Evolutionary conservation across 164 flowering plant species (phyloP), one percentile per base, ranked within the genome.

Genomic region (Akebia trifoliata): DNA sequence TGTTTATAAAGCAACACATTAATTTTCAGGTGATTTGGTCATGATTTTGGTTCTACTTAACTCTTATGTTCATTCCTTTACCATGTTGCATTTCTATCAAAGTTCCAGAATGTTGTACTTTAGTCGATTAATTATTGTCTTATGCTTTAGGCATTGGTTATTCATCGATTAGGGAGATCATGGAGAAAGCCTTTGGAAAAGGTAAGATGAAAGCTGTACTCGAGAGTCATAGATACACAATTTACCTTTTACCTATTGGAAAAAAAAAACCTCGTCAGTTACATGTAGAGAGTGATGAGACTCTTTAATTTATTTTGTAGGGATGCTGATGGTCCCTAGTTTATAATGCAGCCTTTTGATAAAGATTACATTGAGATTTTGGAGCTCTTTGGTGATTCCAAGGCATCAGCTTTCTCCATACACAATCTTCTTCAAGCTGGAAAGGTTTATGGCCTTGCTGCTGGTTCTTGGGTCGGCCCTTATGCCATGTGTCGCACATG

Each of bases 401-500:
- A 79, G 68, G 67, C 68, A 45, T 78, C 92, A 9, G 64, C 76
- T 20, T 87, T 84, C 59, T 93, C 97, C n/a, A 81, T 93, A 42
- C 96, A 87, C 80, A 85, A 84, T 76, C 92, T 93, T 64, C 75
- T 93, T 58, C 74, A 76, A 71, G 85, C 84, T 55, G 99, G 99
- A 57, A 79, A 75, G 62, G 64, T 73, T 28, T 93, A 85, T 73
- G 89, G 82, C 30, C 92, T 93, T 64, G 86, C 88, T 64, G 83
- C 90, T 67, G 99, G 99, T 25, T 87, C 96, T 63, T 90, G 99
- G 99, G 81, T 87, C 0, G 97, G 99, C 1, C 99, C 99, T 44
- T 93, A 93, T 83, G 99, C 99, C 54, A 77, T 79, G 76, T 93
- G 99, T 57, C 86, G 97, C 43, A 69, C 99, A 11, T 90, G 94